A percentile compares a stretch with the other conserved stretches of the same genome.
These are phyloP conservation scores for Alnus rubra DNA, from an alignment of 306 rosid species.

Conservation along the genomic window DNA sequence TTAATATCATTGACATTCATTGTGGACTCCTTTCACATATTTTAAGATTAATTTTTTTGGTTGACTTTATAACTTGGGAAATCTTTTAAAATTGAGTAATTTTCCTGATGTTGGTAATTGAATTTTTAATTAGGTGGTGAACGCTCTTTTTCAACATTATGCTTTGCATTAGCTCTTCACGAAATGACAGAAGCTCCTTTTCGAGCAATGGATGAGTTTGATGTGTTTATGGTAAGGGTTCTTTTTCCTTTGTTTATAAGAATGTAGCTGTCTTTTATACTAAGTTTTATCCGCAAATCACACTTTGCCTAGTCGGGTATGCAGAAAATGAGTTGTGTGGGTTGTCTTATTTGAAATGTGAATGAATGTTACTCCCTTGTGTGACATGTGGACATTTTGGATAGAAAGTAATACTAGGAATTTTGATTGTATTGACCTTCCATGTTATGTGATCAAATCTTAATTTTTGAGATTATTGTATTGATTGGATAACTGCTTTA, in stretches of 20 bases:
- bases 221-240: constrained; percentile 79
- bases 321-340: neutral
- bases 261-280: neutral
- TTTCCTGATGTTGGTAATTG: neutral
- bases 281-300: no score
- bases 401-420: neutral
- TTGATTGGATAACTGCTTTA: neutral
- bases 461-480: neutral
- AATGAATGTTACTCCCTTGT: neutral
- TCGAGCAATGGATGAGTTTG: constrained; percentile 98
- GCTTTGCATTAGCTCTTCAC: constrained; percentile 91
- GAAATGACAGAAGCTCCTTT: constrained; percentile 95
- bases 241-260: constrained; percentile 4
- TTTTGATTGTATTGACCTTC: neutral
- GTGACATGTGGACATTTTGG: neutral
- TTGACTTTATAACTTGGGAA: neutral
- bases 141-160: constrained; percentile 91
- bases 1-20: no score
- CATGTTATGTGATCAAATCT: neutral
- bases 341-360: neutral
- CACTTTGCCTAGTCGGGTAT: neutral
- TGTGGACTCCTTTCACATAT: no score
- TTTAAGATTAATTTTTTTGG: neutral
- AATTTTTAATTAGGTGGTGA: constrained; percentile 70
- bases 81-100: neutral